A percentile compares a stretch with the other conserved stretches of the same genome.
These are phyloP conservation scores for Wickerhamiella dianesei DNA, from an alignment of 805 yeast species.

Conservation along the genomic window DNA sequence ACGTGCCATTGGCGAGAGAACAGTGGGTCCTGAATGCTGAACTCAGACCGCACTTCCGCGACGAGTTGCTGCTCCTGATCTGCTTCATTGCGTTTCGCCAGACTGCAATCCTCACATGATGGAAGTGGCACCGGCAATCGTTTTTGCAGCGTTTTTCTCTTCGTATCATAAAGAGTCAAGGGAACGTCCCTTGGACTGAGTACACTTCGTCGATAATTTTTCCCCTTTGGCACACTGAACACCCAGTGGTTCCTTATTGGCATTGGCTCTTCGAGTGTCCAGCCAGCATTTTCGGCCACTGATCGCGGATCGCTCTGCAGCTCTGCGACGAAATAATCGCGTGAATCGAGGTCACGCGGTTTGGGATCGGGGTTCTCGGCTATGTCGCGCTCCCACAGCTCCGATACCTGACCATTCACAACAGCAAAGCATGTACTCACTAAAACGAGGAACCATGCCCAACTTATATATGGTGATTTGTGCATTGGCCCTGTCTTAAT, in stretches of 20 bases:
- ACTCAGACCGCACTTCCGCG: slow-evolving; percentile 31
- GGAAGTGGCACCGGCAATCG: slow-evolving; percentile 12
- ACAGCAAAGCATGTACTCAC: background rate
- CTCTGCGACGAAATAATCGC: slow-evolving; percentile 17
- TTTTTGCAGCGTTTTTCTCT: slow-evolving; percentile 2
- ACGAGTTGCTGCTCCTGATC: too few relatives aligned
- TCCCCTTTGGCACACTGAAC: slow-evolving; percentile 9
- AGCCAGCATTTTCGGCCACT: slow-evolving; percentile 5
- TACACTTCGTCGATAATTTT: too few relatives aligned
- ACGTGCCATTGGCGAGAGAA: slow-evolving; percentile 85
- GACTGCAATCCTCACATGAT: background rate
- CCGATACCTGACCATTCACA: background rate
- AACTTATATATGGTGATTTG: background rate
- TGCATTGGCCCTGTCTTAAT: background rate
- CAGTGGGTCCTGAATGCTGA: slow-evolving; percentile 69
- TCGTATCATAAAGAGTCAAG: slow-evolving; percentile 3
- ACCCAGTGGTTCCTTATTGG: slow-evolving; percentile 21
- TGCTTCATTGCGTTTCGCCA: slow-evolving; percentile 1
- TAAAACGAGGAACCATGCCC: background rate
- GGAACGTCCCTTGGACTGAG: background rate
- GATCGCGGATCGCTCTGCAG: slow-evolving; percentile 9
- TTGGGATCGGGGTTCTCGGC: slow-evolving; percentile 16
- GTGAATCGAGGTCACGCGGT: slow-evolving; percentile 8
- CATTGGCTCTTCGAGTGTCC: slow-evolving; percentile 18
- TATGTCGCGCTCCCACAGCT: slow-evolving; percentile 15